Percentiles rank a stretch among this genome's conserved stretches.
Conservation (phyloP, 371 early-diverging fungal genomes). For the Coemansia sp. region DNA sequence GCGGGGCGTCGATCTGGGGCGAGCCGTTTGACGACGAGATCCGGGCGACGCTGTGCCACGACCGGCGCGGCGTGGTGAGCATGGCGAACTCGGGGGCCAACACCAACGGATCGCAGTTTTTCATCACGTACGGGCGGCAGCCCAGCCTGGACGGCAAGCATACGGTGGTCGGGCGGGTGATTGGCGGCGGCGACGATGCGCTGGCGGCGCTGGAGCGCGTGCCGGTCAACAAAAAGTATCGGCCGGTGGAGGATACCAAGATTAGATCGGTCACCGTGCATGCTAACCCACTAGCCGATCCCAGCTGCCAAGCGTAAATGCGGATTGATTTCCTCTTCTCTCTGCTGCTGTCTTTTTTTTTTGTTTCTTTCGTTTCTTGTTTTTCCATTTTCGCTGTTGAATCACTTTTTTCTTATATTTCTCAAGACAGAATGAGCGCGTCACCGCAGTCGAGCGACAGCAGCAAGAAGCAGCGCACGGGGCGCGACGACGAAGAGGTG, state of each 20-base stretch:
- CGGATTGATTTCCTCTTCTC: background rate
- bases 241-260: constrained; percentile 79
- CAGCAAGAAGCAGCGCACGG: constrained; percentile 9
- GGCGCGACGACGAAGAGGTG: constrained; percentile 48
- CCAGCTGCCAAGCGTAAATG: background rate
- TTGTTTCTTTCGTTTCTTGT: no score
- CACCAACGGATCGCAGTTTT: constrained; percentile 96
- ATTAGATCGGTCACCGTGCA: constrained; percentile 84
- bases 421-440: constrained; percentile 1
- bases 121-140: constrained; percentile 90
- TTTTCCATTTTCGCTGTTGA: background rate
- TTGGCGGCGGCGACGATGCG: constrained; percentile 84
- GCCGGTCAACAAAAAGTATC: constrained; percentile 79
- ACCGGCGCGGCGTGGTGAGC: constrained; percentile 78
- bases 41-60: constrained; percentile 59
- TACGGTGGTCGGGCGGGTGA: constrained; percentile 89
- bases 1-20: constrained; percentile 94
- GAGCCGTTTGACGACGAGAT: constrained; percentile 96
- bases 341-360: background rate
- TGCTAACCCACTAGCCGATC: constrained; percentile 94
- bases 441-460: background rate
- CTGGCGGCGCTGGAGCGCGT: constrained; percentile 85
- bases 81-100: constrained; percentile 98
- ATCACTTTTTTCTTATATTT: constrained; percentile 1
- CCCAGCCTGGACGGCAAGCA: constrained; percentile 97